phyloP scores from a whole-genome alignment of 306 rosid genomes.

The Trifolium dubium region DNA sequence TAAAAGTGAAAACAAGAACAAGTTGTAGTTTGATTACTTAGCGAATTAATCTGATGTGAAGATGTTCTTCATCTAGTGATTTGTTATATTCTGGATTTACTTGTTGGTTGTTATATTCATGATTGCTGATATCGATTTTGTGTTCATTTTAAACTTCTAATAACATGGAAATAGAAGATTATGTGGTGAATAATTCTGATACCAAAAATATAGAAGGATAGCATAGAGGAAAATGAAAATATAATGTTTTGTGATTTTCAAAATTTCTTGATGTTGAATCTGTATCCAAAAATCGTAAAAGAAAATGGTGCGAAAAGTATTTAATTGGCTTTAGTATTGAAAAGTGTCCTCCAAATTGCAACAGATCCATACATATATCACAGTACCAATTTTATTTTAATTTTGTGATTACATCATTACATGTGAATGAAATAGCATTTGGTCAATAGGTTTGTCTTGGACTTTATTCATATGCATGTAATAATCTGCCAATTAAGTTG shows the following conservation, averaged over 20 bases:
- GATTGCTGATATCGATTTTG: neutral
- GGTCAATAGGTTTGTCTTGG: slow-evolving; percentile 4
- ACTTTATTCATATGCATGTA: slow-evolving; percentile 13
- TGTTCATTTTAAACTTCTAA: neutral
- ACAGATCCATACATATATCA: neutral
- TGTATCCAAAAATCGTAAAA: neutral
- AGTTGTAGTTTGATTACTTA: neutral
- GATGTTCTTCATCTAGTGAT: neutral
- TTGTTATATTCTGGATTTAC: neutral
- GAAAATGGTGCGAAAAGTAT: neutral
- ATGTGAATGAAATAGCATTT: neutral
- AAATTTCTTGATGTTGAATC: neutral
- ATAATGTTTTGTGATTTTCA: neutral
- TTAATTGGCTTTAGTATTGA: slow-evolving; percentile 4
- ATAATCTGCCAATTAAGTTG: slow-evolving; percentile 21
- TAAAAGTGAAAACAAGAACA: neutral
- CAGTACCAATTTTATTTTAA: slow-evolving; percentile 5
- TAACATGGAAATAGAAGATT: neutral
- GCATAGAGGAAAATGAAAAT: neutral
- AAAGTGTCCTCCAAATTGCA: neutral
- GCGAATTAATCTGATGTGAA: neutral
- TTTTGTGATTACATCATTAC: slow-evolving; percentile 2
- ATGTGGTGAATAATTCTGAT: neutral
- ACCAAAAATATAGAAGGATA: neutral
- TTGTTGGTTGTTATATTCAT: neutral